Percentiles rank a stretch among this genome's conserved stretches.
Evolutionary conservation across 257 asterid genomes (phyloP).

Genomic region (Datura wrightii): DNA sequence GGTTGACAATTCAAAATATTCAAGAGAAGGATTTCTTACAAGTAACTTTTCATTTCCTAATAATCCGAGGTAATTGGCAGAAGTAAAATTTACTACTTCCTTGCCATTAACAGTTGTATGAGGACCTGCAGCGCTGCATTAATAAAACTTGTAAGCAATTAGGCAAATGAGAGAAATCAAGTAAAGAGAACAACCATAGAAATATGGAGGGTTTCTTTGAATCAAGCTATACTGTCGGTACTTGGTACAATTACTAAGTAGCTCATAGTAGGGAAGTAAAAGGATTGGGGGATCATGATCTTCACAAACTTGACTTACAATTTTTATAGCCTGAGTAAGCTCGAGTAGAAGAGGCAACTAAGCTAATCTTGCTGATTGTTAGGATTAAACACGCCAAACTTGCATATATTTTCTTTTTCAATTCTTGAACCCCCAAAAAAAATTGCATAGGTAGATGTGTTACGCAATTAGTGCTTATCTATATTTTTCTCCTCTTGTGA

Average conservation of each 20-base stretch:
- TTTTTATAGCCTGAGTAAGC: background rate
- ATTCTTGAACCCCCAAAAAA: background rate
- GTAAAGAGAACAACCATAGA: background rate
- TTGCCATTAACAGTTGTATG: slow-evolving; percentile 71
- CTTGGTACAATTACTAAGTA: background rate
- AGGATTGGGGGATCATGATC: background rate
- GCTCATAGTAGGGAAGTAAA: background rate
- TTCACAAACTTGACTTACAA: slow-evolving; percentile 14
- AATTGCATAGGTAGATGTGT: background rate
- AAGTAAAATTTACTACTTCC: slow-evolving; percentile 84
- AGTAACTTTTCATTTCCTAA: slow-evolving; percentile 78
- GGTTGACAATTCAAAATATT: slow-evolving; percentile 32
- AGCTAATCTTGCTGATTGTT: background rate
- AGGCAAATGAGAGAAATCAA: slow-evolving; percentile 23
- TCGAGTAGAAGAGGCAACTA: background rate
- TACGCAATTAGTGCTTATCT: background rate
- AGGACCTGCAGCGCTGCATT: slow-evolving; percentile 94
- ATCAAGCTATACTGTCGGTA: background rate
- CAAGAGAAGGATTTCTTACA: slow-evolving; percentile 51
- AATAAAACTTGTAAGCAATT: slow-evolving; percentile 37
- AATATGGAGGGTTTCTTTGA: background rate
- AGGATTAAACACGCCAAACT: background rate
- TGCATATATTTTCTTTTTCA: background rate
- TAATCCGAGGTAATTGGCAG: slow-evolving; percentile 94
- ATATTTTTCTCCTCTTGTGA: slow-evolving; percentile 7